Evolutionary conservation across 1,139 yeast genomes (phyloP), one percentile per base, ranked within the genome.

Genomic region (Blastobotrys apis): DNA sequence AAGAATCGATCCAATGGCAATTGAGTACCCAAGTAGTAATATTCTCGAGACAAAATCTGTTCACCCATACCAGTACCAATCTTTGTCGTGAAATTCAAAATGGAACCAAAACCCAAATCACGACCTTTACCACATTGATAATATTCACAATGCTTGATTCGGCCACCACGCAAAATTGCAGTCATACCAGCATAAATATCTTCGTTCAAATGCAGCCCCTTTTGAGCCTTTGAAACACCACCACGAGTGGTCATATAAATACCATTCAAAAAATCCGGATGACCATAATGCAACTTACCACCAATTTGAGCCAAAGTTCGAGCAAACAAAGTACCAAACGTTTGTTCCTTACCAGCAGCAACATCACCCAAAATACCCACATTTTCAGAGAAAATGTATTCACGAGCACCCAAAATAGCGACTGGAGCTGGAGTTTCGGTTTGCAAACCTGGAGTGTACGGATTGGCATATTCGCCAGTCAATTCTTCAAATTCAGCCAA

Each of bases 41-140:
- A 92, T 71, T 92, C 98, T 74, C 98, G 85, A 47, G 97, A 88
- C 64, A 92, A 75, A 94, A 92, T 90, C 72, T 92, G 98, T 72
- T 92, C 98, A 72, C 98, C 98, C 98, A 92, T 92, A 84, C 98
- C 98, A 62, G 97, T 95, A 76, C 98, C 98, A 81, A 92, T 92
- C 77, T 92, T 92, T 50, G 98, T 92, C 30, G 97, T 92, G 81
- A 92, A 92, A 72, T 92, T 92, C 75, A 92, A 80, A 77, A 92
- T 88, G 33, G 98, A 90, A 53, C 97, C 97, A 69, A 92, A 92
- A 73, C 98, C 98, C 74, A 92, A 80, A 82, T 92, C 98, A 81
- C 98, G 88, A 72, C 98, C 98, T 72, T 92, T 92, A 84, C 98
- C 98, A 80, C 98, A 92, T 72, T 92, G 98, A 72, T 86, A 92